Evolutionary conservation across 2,329 filamentous ascomycete genomes (phyloP), one percentile per base, ranked within the genome.

Genomic region (Aureobasidium sp.): DNA sequence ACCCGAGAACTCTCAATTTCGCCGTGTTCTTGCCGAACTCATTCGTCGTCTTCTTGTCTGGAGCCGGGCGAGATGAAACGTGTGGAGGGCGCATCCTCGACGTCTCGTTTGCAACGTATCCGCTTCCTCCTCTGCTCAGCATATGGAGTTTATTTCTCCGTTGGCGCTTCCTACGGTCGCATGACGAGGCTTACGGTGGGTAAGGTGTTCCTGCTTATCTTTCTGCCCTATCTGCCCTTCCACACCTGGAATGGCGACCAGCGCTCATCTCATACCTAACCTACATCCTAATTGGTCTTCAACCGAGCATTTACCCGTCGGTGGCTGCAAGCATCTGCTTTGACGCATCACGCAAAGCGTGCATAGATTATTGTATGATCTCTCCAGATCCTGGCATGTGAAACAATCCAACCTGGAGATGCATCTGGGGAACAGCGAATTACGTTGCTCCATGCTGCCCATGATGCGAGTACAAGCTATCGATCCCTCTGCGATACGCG

Each of bases 301-400:
- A 60, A 34, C 57, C 57, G 57, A 60, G n/a, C 55, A 48, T 59
- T 60, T 60, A 60, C 51, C 57, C 57, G 37, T 26, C 10, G 6
- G 20, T 48, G 56, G 34, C 46, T 51, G 57, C 36, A 51, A 24
- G 15, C 15, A 48, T 24, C 43, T 48, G 32, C 29, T 39, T 36
- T n/a, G 3, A 51, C 27, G 46, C 43, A 20, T 20, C 26, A 24
- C 53, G 26, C 20, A 29, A 57, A 44, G 29, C 24, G 37, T 32
- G 53, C 39, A 32, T 46, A 57, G 39, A 27, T 55, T 26, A 26
- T 56, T 26, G 52, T 56, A 12, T 59, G 36, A 51, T 41, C 46
- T 60, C 56, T 51, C 46, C 57, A 60, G 57, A 51, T 51, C 5
- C 41, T 50, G 44, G 41, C 57, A 60, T 51, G 46, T 60, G 57